A percentile compares a stretch with the other conserved stretches of the same genome.
Conservation (phyloP, 192 early-diverging fungal genomes). For the Lobulomyces angularis region DNA sequence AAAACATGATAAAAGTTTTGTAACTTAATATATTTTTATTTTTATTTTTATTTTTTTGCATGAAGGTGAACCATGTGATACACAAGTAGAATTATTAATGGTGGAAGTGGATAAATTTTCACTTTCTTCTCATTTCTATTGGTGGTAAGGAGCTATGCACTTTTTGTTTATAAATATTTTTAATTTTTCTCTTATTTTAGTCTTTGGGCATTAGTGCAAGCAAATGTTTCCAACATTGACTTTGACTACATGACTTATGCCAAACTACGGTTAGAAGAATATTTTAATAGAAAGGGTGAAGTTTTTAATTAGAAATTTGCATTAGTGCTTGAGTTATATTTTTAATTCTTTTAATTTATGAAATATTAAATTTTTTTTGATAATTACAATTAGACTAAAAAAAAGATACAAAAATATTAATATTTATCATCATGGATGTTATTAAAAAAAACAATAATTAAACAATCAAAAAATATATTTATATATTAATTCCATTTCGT, state of each 20-base stretch:
- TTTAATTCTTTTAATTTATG: too few relatives aligned
- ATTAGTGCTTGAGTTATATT: too few relatives aligned
- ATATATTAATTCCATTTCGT: too few relatives aligned
- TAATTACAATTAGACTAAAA: too few relatives aligned
- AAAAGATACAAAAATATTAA: too few relatives aligned
- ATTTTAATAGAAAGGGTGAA: constrained; percentile 42
- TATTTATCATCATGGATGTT: too few relatives aligned
- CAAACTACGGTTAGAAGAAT: constrained; percentile 64
- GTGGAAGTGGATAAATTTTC: constrained; percentile 77
- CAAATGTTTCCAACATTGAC: constrained; percentile 78
- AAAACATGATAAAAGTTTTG: constrained; percentile 3
- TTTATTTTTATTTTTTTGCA: constrained; percentile 1
- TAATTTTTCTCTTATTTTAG: constrained; percentile 7
- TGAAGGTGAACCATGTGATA: constrained; percentile 9
- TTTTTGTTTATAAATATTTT: constrained; percentile 11
- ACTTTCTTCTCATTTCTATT: constrained; percentile 86
- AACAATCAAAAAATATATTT: too few relatives aligned
- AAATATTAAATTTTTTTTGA: too few relatives aligned
- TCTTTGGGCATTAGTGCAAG: constrained; percentile 44
- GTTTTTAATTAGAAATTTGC: too few relatives aligned
- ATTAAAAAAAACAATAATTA: too few relatives aligned
- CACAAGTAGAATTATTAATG: too few relatives aligned
- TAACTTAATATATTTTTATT: background rate
- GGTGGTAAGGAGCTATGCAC: constrained; percentile 68
- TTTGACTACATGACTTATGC: constrained; percentile 93